Evolutionary conservation across 2,329 filamentous ascomycete genomes (phyloP).

Genomic region (Ceratocystis variospora): DNA sequence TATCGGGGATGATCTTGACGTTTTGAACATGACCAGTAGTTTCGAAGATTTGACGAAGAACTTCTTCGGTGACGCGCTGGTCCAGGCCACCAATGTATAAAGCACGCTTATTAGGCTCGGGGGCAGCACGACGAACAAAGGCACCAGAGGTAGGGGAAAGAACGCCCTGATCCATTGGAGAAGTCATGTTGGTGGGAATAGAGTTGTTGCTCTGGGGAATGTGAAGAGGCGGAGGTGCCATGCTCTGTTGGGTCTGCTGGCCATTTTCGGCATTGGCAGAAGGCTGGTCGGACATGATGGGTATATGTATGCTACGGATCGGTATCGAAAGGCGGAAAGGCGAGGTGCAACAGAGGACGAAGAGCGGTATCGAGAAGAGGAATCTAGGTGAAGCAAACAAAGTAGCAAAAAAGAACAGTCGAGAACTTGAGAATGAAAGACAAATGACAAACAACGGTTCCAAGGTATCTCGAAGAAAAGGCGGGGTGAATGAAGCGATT

Average conservation of each 20-base stretch:
- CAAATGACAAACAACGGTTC: slow-evolving; percentile 2
- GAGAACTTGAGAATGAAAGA: not conserved
- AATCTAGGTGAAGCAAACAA: not conserved
- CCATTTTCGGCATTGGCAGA: slow-evolving; percentile 40
- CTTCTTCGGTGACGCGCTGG: slow-evolving; percentile 88
- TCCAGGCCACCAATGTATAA: slow-evolving; percentile 93
- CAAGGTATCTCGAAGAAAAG: slow-evolving; percentile 2
- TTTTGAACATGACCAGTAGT: slow-evolving; percentile 96
- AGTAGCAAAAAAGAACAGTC: not conserved
- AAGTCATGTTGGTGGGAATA: slow-evolving; percentile 83
- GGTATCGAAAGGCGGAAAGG: slow-evolving; percentile 16
- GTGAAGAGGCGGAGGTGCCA: slow-evolving; percentile 81
- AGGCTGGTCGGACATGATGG: slow-evolving; percentile 56
- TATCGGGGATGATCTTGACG: slow-evolving; percentile 99
- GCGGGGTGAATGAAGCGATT: slow-evolving; percentile 16
- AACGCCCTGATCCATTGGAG: slow-evolving; percentile 62
- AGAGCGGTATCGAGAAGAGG: not conserved
- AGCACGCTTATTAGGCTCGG: slow-evolving; percentile 96
- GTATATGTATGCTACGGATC: slow-evolving; percentile 6
- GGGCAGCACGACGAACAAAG: slow-evolving; percentile 77
- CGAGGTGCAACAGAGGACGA: slow-evolving; percentile 9
- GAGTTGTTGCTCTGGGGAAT: slow-evolving; percentile 96
- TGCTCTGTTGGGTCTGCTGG: slow-evolving; percentile 65
- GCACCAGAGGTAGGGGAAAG: slow-evolving; percentile 76
- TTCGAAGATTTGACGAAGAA: slow-evolving; percentile 95